Evolutionary conservation across 208 protist genomes (phyloP).

Genomic region (Crithidia sp.): DNA sequence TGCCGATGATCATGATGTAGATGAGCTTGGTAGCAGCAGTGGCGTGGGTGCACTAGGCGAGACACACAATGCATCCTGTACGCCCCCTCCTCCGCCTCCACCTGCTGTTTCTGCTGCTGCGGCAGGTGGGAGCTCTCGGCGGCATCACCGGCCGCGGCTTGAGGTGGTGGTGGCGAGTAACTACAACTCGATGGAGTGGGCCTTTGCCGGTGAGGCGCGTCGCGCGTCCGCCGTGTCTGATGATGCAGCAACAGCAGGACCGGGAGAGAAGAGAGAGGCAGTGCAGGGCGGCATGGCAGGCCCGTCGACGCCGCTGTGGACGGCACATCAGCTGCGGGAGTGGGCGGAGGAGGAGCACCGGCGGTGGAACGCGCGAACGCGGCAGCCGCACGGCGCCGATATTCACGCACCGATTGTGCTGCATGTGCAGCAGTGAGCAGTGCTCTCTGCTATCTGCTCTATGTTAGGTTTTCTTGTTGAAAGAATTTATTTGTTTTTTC

Average conservation of each 20-base stretch:
- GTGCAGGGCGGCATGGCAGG: no score
- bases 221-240: slow-evolving; percentile 4
- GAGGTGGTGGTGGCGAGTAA: slow-evolving; percentile 31
- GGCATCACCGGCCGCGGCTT: neutral
- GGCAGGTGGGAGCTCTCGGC: neutral
- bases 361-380: slow-evolving; percentile 21
- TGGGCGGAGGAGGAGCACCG: slow-evolving; percentile 22
- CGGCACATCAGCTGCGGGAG: slow-evolving; percentile 11
- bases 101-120: neutral
- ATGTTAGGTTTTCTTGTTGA: neutral
- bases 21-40: no score
- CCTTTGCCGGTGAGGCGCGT: slow-evolving; percentile 24
- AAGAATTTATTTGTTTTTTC: no score
- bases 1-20: neutral
- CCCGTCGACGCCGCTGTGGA: slow-evolving; percentile 15
- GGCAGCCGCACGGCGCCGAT: slow-evolving; percentile 14
- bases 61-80: neutral
- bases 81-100: no score
- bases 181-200: slow-evolving; percentile 37
- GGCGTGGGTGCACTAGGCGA: no score
- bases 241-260: neutral
- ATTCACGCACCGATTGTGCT: slow-evolving; percentile 21
- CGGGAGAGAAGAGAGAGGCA: neutral
- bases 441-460: neutral
- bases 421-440: neutral